Percentiles rank a stretch among this genome's conserved stretches.
Evolutionary conservation across 768 basidiomycete genomes (phyloP).

Genomic region (Pulveroboletus sp.): DNA sequence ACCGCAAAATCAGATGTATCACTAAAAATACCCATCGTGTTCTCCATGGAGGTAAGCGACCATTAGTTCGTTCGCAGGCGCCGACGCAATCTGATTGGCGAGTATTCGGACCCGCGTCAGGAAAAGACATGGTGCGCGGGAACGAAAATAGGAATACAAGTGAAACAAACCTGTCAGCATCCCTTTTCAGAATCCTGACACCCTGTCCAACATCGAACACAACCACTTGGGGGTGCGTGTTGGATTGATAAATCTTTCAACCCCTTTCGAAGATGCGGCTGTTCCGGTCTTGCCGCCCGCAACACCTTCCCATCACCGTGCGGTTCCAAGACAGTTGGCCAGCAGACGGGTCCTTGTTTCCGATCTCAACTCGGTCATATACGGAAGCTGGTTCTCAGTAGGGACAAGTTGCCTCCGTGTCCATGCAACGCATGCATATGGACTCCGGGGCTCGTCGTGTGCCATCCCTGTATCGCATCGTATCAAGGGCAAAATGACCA

Average conservation of each 20-base stretch:
- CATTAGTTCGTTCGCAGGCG: not conserved
- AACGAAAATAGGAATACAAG: not conserved
- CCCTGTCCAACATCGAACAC: not conserved
- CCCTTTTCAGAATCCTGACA: not conserved
- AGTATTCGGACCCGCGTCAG: conserved; percentile 5
- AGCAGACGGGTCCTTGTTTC: not conserved
- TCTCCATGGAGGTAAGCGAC: conserved; percentile 9
- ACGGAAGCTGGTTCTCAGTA: not conserved
- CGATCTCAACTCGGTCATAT: conserved; percentile 2
- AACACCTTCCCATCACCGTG: not conserved
- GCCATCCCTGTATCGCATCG: not conserved
- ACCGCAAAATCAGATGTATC: conserved; percentile 4
- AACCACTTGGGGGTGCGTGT: not conserved
- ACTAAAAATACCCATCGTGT: not conserved
- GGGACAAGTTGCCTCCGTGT: not conserved
- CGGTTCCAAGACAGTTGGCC: not conserved
- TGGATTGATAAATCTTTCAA: not conserved
- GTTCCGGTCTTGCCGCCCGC: not conserved
- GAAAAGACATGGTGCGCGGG: conserved; percentile 1
- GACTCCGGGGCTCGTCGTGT: too few species aligned
- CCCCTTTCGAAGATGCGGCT: not conserved
- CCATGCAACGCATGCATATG: conserved; percentile 1
- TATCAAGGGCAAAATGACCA: conserved; percentile 3
- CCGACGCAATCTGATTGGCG: conserved; percentile 3
- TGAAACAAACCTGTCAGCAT: not conserved